phyloP scores from a whole-genome alignment of 345 rosid species.

The Heritiera fomes region DNA sequence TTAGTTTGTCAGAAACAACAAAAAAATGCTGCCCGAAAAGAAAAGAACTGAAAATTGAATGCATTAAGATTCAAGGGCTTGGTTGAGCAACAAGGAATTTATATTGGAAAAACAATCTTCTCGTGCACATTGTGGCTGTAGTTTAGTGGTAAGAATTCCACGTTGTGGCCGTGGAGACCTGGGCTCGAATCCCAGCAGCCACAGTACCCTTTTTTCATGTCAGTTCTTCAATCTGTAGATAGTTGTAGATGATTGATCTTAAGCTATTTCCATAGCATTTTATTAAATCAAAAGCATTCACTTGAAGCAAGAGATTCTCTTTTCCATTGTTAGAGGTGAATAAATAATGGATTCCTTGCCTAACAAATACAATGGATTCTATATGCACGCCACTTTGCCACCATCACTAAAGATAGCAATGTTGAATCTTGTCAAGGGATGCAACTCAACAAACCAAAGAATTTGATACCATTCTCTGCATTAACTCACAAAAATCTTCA shows the following conservation, averaged over 20 bases:
- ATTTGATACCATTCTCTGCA: neutral
- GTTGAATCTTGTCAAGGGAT: neutral
- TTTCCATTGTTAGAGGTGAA: neutral
- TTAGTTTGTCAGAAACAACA: no score
- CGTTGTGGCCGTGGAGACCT: constrained; percentile 96
- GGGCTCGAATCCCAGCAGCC: constrained; percentile 26
- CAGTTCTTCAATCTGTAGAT: no score
- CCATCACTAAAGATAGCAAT: neutral
- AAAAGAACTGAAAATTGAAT: no score
- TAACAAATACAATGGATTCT: neutral
- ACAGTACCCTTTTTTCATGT: neutral
- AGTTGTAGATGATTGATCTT: neutral
- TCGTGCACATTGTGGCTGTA: constrained; percentile 48
- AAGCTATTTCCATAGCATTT: no score
- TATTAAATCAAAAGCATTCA: neutral
- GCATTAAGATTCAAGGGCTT: no score
- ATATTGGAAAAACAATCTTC: no score
- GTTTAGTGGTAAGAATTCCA: constrained; percentile 89
- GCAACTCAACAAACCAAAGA: neutral
- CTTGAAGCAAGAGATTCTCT: neutral
- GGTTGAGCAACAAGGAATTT: no score
- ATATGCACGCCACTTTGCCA: neutral
- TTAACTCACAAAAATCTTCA: neutral
- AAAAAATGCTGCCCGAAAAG: no score
- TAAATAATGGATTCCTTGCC: neutral